Conservation (phyloP, 148 eudicot species). For the Silene latifolia region DNA sequence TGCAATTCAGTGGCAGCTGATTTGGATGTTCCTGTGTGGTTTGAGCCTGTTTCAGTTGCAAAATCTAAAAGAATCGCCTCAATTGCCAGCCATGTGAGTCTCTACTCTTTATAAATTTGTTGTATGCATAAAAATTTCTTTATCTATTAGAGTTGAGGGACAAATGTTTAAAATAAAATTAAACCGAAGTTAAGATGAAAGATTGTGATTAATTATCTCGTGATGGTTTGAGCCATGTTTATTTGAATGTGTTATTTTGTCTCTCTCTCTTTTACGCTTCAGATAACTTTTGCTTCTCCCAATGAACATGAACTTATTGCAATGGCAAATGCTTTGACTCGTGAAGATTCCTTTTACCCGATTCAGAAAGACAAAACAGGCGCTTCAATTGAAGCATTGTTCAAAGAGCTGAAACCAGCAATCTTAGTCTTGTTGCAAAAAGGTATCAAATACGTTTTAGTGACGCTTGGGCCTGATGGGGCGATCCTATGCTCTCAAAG, state of each 20-base stretch:
- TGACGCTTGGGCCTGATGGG: slow-evolving; percentile 81
- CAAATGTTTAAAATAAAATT: neutral
- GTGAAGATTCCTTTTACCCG: slow-evolving; percentile 37
- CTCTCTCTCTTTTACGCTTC: slow-evolving; percentile 16
- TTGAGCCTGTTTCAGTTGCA: slow-evolving; percentile 94
- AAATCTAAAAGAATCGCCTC: slow-evolving; percentile 78
- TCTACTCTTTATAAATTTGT: slow-evolving; percentile 4
- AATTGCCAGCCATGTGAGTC: slow-evolving; percentile 68
- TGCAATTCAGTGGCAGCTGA: slow-evolving; percentile 71
- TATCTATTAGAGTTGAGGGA: neutral
- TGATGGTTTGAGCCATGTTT: neutral
- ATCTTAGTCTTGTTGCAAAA: slow-evolving; percentile 59
- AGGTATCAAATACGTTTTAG: slow-evolving; percentile 58
- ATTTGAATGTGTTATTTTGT: neutral
- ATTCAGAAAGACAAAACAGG: slow-evolving; percentile 26
- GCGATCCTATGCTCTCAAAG: slow-evolving; percentile 63
- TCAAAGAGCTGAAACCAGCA: slow-evolving; percentile 68
- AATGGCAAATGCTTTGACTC: slow-evolving; percentile 82
- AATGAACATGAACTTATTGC: slow-evolving; percentile 90
- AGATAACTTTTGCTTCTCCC: slow-evolving; percentile 89
- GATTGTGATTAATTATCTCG: neutral
- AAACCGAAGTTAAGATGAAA: neutral
- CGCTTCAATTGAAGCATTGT: slow-evolving; percentile 47
- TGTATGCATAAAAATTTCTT: neutral
- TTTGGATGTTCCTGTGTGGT: slow-evolving; percentile 69